Evolutionary conservation across 768 basidiomycete species (phyloP).

Genomic region (Xerocomus brunneocitrinus): DNA sequence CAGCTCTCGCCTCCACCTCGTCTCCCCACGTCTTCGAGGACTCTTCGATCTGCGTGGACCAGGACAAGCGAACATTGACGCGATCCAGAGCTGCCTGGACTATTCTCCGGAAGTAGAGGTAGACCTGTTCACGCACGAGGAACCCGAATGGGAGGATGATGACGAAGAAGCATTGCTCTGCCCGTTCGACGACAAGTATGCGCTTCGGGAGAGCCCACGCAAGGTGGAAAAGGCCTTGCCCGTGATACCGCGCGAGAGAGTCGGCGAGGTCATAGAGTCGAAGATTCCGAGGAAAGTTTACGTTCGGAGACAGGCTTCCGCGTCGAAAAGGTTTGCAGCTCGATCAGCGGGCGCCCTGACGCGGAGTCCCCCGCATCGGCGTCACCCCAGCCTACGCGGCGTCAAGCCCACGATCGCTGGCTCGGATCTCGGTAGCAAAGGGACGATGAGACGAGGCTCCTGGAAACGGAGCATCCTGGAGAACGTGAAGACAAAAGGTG

Average conservation of each 20-base stretch:
- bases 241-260: conserved; percentile 6
- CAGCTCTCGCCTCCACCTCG: conserved; percentile 7
- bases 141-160: conserved; percentile 23
- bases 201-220: conserved; percentile 1
- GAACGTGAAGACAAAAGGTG: conserved; percentile 13
- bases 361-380: conserved; percentile 13
- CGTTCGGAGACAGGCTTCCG: conserved; percentile 14
- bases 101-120: conserved; percentile 18
- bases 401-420: conserved; percentile 7
- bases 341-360: not conserved
- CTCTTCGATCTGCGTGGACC: conserved; percentile 29
- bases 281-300: conserved; percentile 21
- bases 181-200: conserved; percentile 25
- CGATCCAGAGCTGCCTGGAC: conserved; percentile 22
- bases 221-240: conserved; percentile 15
- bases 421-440: conserved; percentile 12
- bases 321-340: conserved; percentile 6
- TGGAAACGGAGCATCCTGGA: conserved; percentile 22
- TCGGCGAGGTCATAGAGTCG: conserved; percentile 3
- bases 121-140: conserved; percentile 5
- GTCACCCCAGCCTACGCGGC: conserved; percentile 14
- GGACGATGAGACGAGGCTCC: conserved; percentile 22
- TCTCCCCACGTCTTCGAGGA: conserved; percentile 29
- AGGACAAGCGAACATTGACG: conserved; percentile 19
- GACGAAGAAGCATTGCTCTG: conserved; percentile 21